These are phyloP conservation scores for Rhodotorula paludigena DNA, from an alignment of 768 basidiomycete species.

Conservation along the genomic window DNA sequence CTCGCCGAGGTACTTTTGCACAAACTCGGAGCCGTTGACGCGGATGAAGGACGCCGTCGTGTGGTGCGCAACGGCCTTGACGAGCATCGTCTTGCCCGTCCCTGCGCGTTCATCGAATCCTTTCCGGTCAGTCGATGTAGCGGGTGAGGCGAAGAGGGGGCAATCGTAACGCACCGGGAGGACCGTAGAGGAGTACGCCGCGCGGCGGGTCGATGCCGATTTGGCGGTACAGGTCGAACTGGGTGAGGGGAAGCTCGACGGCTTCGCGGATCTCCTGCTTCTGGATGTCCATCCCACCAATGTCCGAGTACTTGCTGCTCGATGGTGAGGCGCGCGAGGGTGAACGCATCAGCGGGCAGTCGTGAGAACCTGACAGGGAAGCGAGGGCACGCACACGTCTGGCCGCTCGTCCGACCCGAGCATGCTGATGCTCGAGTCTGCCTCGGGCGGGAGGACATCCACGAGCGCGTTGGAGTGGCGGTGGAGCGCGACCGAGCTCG, in stretches of 20 bases:
- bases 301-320: slow-evolving; percentile 66
- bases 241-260: slow-evolving; percentile 87
- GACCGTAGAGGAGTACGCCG: slow-evolving; percentile 92
- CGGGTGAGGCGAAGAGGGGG: not conserved
- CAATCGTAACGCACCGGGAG: slow-evolving; percentile 79
- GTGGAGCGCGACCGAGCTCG: slow-evolving; percentile 92
- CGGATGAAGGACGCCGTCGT: slow-evolving; percentile 97
- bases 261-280: slow-evolving; percentile 99
- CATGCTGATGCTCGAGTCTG: slow-evolving; percentile 94
- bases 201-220: slow-evolving; percentile 99
- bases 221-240: slow-evolving; percentile 97
- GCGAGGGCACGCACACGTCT: slow-evolving; percentile 61
- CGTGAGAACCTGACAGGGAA: not conserved
- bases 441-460: slow-evolving; percentile 96
- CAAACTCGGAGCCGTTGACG: slow-evolving; percentile 96
- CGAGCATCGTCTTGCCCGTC: slow-evolving; percentile 97
- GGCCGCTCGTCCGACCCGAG: slow-evolving; percentile 90
- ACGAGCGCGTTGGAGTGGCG: slow-evolving; percentile 98
- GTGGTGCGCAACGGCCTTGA: slow-evolving; percentile 98
- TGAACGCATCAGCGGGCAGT: not conserved
- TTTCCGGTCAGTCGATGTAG: not conserved
- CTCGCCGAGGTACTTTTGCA: slow-evolving; percentile 98
- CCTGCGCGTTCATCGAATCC: slow-evolving; percentile 53
- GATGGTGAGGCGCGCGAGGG: too few relatives aligned
- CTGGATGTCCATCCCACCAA: slow-evolving; percentile 94